Percentiles rank a stretch among this genome's conserved stretches.
phyloP scores from a whole-genome alignment of 352 stramenopile genomes.

The Pythium periplocum region DNA sequence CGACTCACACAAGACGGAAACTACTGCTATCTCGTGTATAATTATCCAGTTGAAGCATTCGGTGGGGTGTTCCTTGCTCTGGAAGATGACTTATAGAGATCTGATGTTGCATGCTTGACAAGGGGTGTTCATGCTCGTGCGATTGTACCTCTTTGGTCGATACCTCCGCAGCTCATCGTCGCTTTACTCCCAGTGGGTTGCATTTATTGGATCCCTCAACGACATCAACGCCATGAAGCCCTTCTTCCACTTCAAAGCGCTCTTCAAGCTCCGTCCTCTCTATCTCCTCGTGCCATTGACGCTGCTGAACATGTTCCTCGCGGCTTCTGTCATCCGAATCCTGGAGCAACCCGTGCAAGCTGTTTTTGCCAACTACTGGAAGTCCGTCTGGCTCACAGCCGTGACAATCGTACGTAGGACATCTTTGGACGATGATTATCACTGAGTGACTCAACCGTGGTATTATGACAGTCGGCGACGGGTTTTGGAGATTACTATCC shows the following conservation, averaged over 20 bases:
- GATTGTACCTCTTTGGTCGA: constrained; percentile 57
- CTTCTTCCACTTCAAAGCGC: constrained; percentile 76
- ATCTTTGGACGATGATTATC: too few relatives aligned
- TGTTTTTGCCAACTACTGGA: constrained; percentile 66
- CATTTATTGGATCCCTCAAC: constrained; percentile 64
- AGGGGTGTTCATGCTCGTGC: constrained; percentile 66
- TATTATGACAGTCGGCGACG: constrained; percentile 39
- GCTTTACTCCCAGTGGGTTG: constrained; percentile 73
- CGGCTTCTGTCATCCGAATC: constrained; percentile 66
- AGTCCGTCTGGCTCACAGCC: constrained; percentile 60
- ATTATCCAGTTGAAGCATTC: constrained; percentile 53
- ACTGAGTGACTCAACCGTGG: neutral
- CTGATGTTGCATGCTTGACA: neutral
- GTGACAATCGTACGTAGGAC: constrained; percentile 50
- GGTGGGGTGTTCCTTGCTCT: constrained; percentile 17
- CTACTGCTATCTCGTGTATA: constrained; percentile 57
- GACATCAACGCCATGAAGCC: constrained; percentile 74
- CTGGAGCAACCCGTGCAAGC: constrained; percentile 59
- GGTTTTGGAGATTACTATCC: constrained; percentile 72
- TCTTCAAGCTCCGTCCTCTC: constrained; percentile 67
- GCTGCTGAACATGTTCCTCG: constrained; percentile 52
- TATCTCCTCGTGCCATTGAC: constrained; percentile 53
- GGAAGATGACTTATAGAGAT: neutral
- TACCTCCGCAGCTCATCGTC: constrained; percentile 67
- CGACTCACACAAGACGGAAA: constrained; percentile 21